Conservation (phyloP, 495 filamentous ascomycete genomes). For the Talaromyces trachyspermus region DNA sequence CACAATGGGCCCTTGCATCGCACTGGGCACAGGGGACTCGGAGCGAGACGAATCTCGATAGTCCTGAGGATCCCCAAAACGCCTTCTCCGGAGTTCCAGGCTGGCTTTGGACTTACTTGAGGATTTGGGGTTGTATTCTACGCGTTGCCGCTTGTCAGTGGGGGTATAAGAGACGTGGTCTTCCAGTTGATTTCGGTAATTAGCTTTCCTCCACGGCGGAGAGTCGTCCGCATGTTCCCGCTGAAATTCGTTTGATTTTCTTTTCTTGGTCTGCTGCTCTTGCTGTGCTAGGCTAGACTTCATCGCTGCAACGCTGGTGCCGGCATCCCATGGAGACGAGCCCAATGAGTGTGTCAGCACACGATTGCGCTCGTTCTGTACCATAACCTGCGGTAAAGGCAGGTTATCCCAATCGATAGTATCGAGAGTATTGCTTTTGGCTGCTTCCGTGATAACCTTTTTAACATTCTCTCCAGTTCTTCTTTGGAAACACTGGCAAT, state of each 20-base stretch:
- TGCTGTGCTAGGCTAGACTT: constrained; percentile 12
- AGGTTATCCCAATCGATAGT: constrained; percentile 73
- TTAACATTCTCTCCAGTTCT: constrained; percentile 79
- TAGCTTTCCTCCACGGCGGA: constrained; percentile 71
- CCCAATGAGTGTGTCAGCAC: constrained; percentile 31
- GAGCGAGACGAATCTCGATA: constrained; percentile 42
- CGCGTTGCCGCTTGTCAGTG: constrained; percentile 54
- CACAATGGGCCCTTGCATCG: constrained; percentile 69
- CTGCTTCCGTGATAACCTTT: constrained; percentile 72
- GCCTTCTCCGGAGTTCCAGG: constrained; percentile 79
- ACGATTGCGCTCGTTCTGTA: constrained; percentile 56
- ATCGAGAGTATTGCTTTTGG: constrained; percentile 59
- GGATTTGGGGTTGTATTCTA: constrained; percentile 40
- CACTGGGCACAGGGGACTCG: constrained; percentile 49
- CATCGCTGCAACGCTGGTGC: constrained; percentile 21
- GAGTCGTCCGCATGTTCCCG: constrained; percentile 34
- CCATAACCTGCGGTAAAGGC: constrained; percentile 81
- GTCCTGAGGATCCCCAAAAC: constrained; percentile 64
- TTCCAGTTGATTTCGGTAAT: constrained; percentile 57
- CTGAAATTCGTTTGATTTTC: constrained; percentile 65
- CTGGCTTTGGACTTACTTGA: constrained; percentile 86
- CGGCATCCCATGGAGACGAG: constrained; percentile 27
- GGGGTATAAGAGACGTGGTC: constrained; percentile 62
- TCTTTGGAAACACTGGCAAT: constrained; percentile 53
- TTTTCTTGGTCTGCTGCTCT: constrained; percentile 51